phyloP scores from a whole-genome alignment of 2,329 filamentous ascomycete species.

The Cladosporium sp. region DNA sequence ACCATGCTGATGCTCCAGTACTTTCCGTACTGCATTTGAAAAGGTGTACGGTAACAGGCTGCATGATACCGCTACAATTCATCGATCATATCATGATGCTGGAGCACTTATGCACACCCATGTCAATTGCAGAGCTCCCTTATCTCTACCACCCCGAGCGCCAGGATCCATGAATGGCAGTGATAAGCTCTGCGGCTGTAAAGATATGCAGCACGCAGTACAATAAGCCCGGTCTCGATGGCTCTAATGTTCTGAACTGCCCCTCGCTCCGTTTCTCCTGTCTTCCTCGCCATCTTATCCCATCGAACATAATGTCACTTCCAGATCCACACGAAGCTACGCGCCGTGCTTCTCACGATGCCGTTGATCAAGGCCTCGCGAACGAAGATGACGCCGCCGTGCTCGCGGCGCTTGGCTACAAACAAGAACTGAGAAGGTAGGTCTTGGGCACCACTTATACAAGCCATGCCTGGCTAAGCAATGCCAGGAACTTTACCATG shows the following conservation, averaged over 20 bases:
- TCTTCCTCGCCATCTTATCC: background rate
- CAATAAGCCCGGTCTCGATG: background rate
- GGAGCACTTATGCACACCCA: background rate
- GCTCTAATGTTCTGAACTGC: background rate
- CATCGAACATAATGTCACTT: background rate
- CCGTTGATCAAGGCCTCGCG: constrained; percentile 33
- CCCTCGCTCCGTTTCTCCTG: background rate
- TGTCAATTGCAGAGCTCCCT: constrained; percentile 7
- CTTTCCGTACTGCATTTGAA: too few species aligned
- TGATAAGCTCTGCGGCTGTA: constrained; percentile 19
- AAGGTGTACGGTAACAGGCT: background rate
- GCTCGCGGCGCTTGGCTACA: constrained; percentile 48
- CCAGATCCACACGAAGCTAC: background rate
- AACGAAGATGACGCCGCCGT: constrained; percentile 45
- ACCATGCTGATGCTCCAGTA: too few species aligned
- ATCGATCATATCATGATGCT: too few species aligned
- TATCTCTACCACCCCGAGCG: background rate
- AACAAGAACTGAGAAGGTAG: constrained; percentile 58
- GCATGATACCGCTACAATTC: too few species aligned
- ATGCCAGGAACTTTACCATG: constrained; percentile 58
- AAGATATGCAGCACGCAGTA: background rate
- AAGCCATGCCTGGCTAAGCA: constrained; percentile 6
- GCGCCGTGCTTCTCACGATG: constrained; percentile 17
- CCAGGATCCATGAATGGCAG: background rate
- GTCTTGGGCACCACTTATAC: background rate